Conservation (phyloP, 257 asterid genomes). For the Solanum pinnatisectum region DNA sequence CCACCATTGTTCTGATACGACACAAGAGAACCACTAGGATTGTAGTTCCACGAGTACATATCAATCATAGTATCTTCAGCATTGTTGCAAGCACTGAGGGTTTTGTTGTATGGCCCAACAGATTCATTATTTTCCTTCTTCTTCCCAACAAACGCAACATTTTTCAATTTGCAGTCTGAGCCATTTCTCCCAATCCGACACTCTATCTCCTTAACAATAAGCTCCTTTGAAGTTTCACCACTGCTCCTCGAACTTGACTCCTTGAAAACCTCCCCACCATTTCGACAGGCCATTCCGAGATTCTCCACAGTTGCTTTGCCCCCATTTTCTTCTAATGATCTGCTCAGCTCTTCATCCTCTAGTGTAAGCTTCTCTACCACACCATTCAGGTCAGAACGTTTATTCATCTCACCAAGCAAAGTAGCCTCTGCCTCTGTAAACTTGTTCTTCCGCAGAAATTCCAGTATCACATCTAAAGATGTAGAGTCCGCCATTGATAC, state of each 20-base stretch:
- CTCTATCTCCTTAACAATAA: slow-evolving; percentile 16
- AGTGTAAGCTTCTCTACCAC: background rate
- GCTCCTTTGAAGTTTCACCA: slow-evolving; percentile 14
- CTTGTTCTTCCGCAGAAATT: slow-evolving; percentile 10
- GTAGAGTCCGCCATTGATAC: slow-evolving; percentile 8
- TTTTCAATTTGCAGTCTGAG: slow-evolving; percentile 10
- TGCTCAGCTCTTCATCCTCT: slow-evolving; percentile 1
- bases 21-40: slow-evolving; percentile 1
- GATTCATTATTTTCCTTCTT: background rate
- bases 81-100: background rate
- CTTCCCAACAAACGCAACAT: slow-evolving; percentile 1
- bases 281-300: background rate
- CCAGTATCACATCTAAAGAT: slow-evolving; percentile 16
- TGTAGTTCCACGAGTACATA: slow-evolving; percentile 8
- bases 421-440: slow-evolving; percentile 15
- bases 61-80: slow-evolving; percentile 9
- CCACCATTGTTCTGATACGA: slow-evolving; percentile 3
- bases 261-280: background rate
- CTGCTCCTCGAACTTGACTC: slow-evolving; percentile 9
- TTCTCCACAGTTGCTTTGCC: background rate
- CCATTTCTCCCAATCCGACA: slow-evolving; percentile 5
- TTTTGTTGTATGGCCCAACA: slow-evolving; percentile 8
- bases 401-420: slow-evolving; percentile 12
- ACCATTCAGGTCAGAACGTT: background rate
- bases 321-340: slow-evolving; percentile 1